Base-by-base conservation (phyloP, 495 filamentous ascomycete species). In the Neurospora sublineolata region DNA sequence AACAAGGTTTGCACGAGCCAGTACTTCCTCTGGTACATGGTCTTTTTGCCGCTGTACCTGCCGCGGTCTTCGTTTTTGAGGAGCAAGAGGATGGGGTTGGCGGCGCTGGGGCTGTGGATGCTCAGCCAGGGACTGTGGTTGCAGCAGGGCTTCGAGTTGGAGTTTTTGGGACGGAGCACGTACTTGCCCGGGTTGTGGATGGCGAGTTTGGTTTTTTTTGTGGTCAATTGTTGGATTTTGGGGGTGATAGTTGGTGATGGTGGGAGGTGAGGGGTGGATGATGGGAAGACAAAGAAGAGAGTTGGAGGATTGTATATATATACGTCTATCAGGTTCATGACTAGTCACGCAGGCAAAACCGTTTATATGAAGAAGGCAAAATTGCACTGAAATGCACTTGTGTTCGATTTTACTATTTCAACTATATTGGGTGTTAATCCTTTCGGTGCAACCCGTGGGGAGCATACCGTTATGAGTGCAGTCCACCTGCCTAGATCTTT, bases 1-100 rank as follows among this genome's bases (percentile, higher is more conserved):
- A 99, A 99, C 79, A 99, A 99, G 84, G 95, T 99, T 20, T 97
- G 94, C 86, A 99, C 95, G 2, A 94, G 92, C 77, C 95, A 98
- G 94, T 99, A 99, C 77, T 98, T 98, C 79, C 87, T 99, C 71
- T 99, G 95, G 95, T 97, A 99, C 80, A 88, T 97, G 74, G 87
- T 97, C 71, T 89, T 99, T 72, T 86, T 98, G 18, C 94, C 95
- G 0, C 89, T 97, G 58, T 97, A 98, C 78, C 88, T 99, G 0
- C 93, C 95, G 0, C 81, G 79, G 7, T 97, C 93, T 0, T 91
- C 90, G 1, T 84, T 98, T 14, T 81, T 97, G 2, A 78, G 74
- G 3, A 82, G 80, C 8, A 88, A 87, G 2, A 60, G 72, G 3
- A 76, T 90, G 5, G 95, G 95, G 0, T 71, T 94, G 0, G 74